phyloP scores from a whole-genome alignment of 108 stramenopile species.

The Halocafeteria seosinensis region DNA sequence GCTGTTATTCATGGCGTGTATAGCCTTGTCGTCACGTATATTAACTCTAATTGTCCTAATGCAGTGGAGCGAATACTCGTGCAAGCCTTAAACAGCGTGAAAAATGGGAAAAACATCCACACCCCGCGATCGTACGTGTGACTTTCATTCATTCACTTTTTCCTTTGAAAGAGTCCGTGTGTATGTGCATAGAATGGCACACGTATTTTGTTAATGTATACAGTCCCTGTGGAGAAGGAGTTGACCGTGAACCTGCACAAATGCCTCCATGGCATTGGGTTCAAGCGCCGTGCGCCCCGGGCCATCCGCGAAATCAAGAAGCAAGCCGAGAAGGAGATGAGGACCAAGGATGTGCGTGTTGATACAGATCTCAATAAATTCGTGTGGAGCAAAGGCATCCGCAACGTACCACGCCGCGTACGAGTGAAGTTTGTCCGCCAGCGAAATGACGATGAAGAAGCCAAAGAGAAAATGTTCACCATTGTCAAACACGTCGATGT shows the following conservation, averaged over 20 bases:
- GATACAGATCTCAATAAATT: constrained; percentile 65
- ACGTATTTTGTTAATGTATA: background rate
- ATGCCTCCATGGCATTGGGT: constrained; percentile 62
- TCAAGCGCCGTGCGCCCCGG: constrained; percentile 90
- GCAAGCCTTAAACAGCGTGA: too few relatives aligned
- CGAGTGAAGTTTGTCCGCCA: constrained; percentile 84
- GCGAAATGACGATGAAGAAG: constrained; percentile 96
- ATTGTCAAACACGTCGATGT: constrained; percentile 80
- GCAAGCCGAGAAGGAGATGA: constrained; percentile 83
- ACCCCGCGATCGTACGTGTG: too few relatives aligned
- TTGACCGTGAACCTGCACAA: constrained; percentile 93
- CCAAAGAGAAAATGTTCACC: constrained; percentile 93
- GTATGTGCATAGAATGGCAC: too few relatives aligned
- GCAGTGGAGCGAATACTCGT: too few relatives aligned
- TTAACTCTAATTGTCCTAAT: too few relatives aligned
- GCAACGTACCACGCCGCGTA: constrained; percentile 83
- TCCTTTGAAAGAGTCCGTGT: too few relatives aligned
- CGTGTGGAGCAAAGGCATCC: constrained; percentile 75
- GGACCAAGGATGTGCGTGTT: constrained; percentile 77
- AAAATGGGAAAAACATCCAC: too few relatives aligned
- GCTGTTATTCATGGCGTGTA: too few relatives aligned
- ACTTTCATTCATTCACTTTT: too few relatives aligned
- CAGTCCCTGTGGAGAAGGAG: background rate
- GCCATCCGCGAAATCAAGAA: constrained; percentile 85
- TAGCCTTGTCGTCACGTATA: too few relatives aligned